A percentile compares a stretch with the other conserved stretches of the same genome.
Evolutionary conservation across 1,284 basidiomycete species (phyloP).

Genomic region (Apiotrichum siamense): DNA sequence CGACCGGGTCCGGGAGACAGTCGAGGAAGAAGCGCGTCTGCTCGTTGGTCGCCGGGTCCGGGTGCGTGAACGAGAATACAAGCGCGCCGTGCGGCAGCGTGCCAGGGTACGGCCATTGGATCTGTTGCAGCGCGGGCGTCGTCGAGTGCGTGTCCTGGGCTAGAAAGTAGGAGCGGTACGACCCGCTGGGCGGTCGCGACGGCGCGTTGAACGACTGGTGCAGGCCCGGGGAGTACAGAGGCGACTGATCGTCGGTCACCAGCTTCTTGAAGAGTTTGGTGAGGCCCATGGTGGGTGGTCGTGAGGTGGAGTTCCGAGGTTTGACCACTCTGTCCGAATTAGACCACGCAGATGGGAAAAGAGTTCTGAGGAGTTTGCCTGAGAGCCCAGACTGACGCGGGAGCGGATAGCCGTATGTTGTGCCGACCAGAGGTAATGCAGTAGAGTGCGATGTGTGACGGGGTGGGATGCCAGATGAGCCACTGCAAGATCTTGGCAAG

Average conservation of each 20-base stretch:
- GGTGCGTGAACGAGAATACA: conserved; percentile 5
- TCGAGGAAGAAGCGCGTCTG: conserved; percentile 27
- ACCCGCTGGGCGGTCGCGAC: not conserved
- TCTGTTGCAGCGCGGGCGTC: not conserved
- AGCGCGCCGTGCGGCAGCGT: not conserved
- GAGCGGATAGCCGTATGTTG: no score
- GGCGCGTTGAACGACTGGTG: not conserved
- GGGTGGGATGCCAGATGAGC: no score
- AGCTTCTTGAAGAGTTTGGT: not conserved
- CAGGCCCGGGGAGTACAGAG: no score
- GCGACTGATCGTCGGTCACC: not conserved
- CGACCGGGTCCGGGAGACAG: conserved; percentile 31
- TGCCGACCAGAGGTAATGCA: no score
- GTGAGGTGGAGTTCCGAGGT: not conserved
- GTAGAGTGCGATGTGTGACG: no score
- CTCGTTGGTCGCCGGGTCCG: conserved; percentile 5
- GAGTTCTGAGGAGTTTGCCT: no score
- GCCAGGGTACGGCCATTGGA: conserved; percentile 1
- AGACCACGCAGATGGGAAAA: no score
- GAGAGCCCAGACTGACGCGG: no score
- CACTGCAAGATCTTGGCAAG: no score
- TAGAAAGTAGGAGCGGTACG: conserved; percentile 1
- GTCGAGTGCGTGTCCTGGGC: not conserved
- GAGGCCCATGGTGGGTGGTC: not conserved
- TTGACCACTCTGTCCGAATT: no score